These are phyloP conservation scores for Pseudoscleropodium purum DNA, from an alignment of 225 moss, liverwort and hornwort genomes.

Conservation along the genomic window DNA sequence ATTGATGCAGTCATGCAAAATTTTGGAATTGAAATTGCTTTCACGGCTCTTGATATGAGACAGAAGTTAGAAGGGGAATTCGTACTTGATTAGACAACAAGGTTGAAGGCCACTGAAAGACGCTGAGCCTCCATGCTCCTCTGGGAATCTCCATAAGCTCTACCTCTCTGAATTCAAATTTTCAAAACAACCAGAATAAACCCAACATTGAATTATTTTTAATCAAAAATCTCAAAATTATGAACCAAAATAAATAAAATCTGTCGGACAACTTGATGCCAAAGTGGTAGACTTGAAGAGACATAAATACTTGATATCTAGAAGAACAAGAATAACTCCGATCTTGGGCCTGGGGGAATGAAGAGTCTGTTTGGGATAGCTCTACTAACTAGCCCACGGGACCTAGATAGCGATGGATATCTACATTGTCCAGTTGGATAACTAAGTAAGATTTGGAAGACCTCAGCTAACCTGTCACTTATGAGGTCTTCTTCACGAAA, in stretches of 20 bases:
- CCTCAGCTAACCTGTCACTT: constrained; percentile 51
- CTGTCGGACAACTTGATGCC: neutral
- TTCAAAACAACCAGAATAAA: neutral
- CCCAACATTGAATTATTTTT: neutral
- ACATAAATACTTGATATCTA: neutral
- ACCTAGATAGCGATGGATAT: neutral
- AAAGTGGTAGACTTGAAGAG: neutral
- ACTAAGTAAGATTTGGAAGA: neutral
- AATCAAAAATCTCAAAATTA: neutral
- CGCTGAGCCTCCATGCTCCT: constrained; percentile 66
- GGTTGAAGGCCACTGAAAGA: constrained; percentile 89
- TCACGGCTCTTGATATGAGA: neutral
- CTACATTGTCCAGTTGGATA: neutral
- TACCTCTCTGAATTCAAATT: constrained; percentile 21
- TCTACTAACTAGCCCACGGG: neutral
- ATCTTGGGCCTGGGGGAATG: neutral
- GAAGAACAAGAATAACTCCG: neutral
- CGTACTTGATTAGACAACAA: constrained; percentile 79
- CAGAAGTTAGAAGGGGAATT: neutral
- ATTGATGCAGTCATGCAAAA: neutral
- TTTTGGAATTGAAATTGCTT: neutral
- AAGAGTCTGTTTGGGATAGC: neutral
- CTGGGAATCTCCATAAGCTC: constrained; percentile 64
- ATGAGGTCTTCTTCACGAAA: constrained; percentile 92
- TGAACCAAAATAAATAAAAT: neutral